A percentile compares a stretch with the other conserved stretches of the same genome.
These are phyloP conservation scores for Beauveria bassiana DNA, from an alignment of 2,329 filamentous ascomycete genomes.

Conservation along the genomic window DNA sequence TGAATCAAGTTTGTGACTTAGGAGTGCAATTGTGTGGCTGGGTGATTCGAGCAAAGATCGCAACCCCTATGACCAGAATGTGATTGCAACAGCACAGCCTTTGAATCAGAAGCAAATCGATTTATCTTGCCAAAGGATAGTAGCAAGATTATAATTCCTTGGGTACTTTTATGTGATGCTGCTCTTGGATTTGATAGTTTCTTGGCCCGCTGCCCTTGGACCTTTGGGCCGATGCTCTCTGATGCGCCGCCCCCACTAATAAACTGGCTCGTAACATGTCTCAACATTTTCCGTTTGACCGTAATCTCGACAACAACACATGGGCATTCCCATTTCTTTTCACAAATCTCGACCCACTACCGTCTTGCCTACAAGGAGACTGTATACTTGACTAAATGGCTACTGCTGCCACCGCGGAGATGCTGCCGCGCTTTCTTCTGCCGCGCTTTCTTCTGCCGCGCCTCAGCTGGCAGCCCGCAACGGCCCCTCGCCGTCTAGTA, in stretches of 20 bases:
- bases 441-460: slow-evolving; percentile 47
- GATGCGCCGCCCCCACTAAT: slow-evolving; percentile 6
- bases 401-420: slow-evolving; percentile 24
- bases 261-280: not conserved
- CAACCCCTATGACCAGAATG: too few relatives aligned
- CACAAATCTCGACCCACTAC: not conserved
- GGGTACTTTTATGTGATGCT: not conserved
- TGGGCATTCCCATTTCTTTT: not conserved
- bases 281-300: slow-evolving; percentile 3
- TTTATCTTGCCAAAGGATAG: too few relatives aligned
- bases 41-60: too few relatives aligned
- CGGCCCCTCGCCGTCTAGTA: slow-evolving; percentile 18
- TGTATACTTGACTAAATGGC: not conserved
- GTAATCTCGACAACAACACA: not conserved
- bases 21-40: too few relatives aligned
- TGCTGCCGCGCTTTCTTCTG: slow-evolving; percentile 46
- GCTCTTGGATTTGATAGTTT: not conserved
- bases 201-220: not conserved
- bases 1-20: too few relatives aligned
- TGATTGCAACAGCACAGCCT: too few relatives aligned
- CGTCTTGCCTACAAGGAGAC: not conserved
- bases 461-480: slow-evolving; percentile 41
- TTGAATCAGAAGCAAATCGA: rapidly evolving
- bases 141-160: rapidly evolving
- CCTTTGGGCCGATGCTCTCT: not conserved